phyloP scores from a whole-genome alignment of 495 filamentous ascomycete species.

The Neurospora africana region DNA sequence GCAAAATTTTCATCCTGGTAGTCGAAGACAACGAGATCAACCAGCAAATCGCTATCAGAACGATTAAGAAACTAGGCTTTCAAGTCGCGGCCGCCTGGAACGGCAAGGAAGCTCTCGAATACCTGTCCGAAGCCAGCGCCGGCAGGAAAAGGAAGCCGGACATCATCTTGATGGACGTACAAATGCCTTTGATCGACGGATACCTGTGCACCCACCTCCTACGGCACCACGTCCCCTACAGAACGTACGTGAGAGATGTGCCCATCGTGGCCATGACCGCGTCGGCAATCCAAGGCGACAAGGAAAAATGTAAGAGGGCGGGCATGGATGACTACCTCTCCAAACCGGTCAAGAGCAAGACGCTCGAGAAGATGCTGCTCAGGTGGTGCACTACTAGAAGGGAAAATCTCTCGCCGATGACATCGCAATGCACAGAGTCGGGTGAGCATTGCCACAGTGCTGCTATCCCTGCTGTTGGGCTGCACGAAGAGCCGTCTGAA shows the following conservation, averaged over 20 bases:
- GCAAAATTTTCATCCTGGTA: conserved; percentile 52
- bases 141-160: conserved; percentile 44
- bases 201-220: conserved; percentile 67
- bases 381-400: conserved; percentile 35
- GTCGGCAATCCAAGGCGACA: conserved; percentile 69
- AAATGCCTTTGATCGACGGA: conserved; percentile 76
- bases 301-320: conserved; percentile 62
- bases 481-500: background rate
- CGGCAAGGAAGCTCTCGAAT: conserved; percentile 65
- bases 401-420: background rate
- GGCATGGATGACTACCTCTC: conserved; percentile 82
- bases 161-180: conserved; percentile 82
- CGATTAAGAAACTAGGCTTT: conserved; percentile 68
- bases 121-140: conserved; percentile 32
- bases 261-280: conserved; percentile 80
- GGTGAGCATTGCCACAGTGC: conserved; percentile 20
- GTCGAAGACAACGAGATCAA: conserved; percentile 78
- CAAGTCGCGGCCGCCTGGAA: conserved; percentile 60
- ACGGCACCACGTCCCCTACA: conserved; percentile 49
- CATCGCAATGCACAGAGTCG: conserved; percentile 21
- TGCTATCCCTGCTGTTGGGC: conserved; percentile 18
- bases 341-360: conserved; percentile 61
- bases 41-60: conserved; percentile 66
- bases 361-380: conserved; percentile 62
- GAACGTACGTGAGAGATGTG: conserved; percentile 38